Conservation (phyloP, 1,284 basidiomycete genomes). For the Rhizoctonia solani region DNA sequence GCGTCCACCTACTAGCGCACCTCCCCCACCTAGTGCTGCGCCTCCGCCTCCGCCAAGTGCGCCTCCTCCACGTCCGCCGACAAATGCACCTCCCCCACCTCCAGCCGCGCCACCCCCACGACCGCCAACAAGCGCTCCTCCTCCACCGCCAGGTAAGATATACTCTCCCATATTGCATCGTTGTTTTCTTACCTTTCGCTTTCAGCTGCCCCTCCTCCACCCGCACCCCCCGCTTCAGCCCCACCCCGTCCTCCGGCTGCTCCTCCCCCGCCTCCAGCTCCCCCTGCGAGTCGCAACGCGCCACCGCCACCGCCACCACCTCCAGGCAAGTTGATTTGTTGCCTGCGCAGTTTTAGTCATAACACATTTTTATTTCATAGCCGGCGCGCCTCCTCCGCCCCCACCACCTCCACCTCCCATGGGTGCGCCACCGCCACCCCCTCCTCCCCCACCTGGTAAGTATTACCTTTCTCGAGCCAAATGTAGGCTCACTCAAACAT, state of each 20-base stretch:
- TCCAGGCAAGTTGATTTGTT: constrained; percentile 33
- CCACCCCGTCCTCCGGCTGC: constrained; percentile 41
- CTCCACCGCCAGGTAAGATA: constrained; percentile 40
- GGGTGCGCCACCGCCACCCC: constrained; percentile 44
- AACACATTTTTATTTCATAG: too few relatives aligned
- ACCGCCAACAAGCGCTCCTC: constrained; percentile 41
- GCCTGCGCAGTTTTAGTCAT: constrained; percentile 35
- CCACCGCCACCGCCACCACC: constrained; percentile 43
- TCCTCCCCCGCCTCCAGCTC: constrained; percentile 43
- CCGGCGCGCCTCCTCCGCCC: too few relatives aligned
- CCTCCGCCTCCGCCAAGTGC: constrained; percentile 32
- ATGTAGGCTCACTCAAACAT: too few relatives aligned
- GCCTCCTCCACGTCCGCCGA: constrained; percentile 47
- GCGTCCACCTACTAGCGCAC: constrained; percentile 35
- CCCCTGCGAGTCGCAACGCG: constrained; percentile 45
- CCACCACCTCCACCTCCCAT: constrained; percentile 39
- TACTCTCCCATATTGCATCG: too few relatives aligned
- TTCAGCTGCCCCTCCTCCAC: constrained; percentile 40
- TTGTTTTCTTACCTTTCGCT: too few relatives aligned
- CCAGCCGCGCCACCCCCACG: constrained; percentile 39
- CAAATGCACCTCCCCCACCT: constrained; percentile 41
- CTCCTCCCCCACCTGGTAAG: constrained; percentile 44
- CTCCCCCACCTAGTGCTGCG: constrained; percentile 40
- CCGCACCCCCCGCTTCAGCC: constrained; percentile 42
- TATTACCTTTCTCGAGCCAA: too few relatives aligned